Base-by-base conservation (phyloP, 768 basidiomycete genomes). In the Saitozyma podzolica region DNA sequence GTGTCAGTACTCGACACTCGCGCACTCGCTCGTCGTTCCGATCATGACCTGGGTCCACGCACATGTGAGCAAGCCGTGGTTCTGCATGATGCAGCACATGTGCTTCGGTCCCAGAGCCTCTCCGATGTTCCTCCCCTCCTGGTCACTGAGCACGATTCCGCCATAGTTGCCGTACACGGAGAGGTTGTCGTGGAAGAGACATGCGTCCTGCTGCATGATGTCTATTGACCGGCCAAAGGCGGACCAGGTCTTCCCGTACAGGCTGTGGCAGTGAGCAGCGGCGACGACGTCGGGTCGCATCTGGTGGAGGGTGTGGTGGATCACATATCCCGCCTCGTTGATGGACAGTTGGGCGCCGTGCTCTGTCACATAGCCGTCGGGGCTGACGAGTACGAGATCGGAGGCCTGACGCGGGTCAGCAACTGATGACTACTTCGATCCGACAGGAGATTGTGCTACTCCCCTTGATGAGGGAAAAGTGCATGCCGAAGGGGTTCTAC, bases 101-200 rank as follows among this genome's bases (percentile, higher is more conserved):
- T 61, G 63, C 48, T 69, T 55, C 9, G 47, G 47, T 13, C 62
- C 64, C 6, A 70, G 65, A 7, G 63, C 64, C 9, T 74, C 70
- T 9, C 83, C 83, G 58, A 85, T 84, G 40, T 82, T 79, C 49
- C 72, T 67, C 9, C 83, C 83, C 72, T 85, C 84, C 49, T 81
- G 80, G 10, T 79, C 69, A 16, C 81, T 81, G 19, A 84, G 73
- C 37, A 84, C 83, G 16, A 84, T 80, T 41, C 84, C 84, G 62
- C 81, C 83, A 59, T 82, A 84, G 52, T 83, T 81, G 48, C 72
- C 70, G 64, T 84, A 83, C 7, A 54, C 56, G 20, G 62, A 63
- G 19, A 63, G 43, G 37, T 63, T 62, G 56, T 65, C 50, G 59
- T 65, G 59, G 55, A 61, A 65, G 3, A 65, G 39, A 40, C 64